These are phyloP conservation scores for Blastobotrys proliferans DNA, from an alignment of 1,139 yeast genomes.

Conservation along the genomic window DNA sequence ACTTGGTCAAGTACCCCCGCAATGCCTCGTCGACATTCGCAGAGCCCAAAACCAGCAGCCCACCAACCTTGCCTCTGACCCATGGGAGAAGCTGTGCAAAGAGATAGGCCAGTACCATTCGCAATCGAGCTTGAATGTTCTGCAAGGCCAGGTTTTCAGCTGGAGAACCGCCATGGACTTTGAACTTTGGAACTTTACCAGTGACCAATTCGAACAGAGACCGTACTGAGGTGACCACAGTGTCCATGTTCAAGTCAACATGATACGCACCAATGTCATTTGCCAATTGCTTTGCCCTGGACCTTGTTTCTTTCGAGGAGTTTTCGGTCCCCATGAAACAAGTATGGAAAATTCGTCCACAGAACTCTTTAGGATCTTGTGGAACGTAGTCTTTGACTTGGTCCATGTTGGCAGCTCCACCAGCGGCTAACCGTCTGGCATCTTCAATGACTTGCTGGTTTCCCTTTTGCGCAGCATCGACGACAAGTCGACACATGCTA, in stretches of 20 bases:
- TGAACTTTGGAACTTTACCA: slow-evolving; percentile 81
- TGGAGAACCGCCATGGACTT: slow-evolving; percentile 87
- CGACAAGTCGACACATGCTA: slow-evolving; percentile 88
- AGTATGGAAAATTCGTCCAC: slow-evolving; percentile 74
- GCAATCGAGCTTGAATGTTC: slow-evolving; percentile 88
- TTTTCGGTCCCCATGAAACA: slow-evolving; percentile 95
- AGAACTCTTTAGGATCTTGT: slow-evolving; percentile 66
- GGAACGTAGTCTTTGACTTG: slow-evolving; percentile 67
- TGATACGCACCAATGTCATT: slow-evolving; percentile 81
- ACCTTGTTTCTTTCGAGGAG: slow-evolving; percentile 81
- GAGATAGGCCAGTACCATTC: slow-evolving; percentile 91
- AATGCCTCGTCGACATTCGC: slow-evolving; percentile 98
- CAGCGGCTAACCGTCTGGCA: slow-evolving; percentile 61
- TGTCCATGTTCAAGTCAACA: slow-evolving; percentile 86
- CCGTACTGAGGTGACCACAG: slow-evolving; percentile 69
- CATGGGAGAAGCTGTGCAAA: slow-evolving; percentile 95
- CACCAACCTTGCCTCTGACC: slow-evolving; percentile 75
- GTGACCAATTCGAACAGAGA: slow-evolving; percentile 81
- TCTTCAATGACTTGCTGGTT: slow-evolving; percentile 72
- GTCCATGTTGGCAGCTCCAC: slow-evolving; percentile 38
- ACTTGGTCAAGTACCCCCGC: slow-evolving; percentile 92
- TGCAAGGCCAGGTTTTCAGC: slow-evolving; percentile 91
- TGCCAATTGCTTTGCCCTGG: slow-evolving; percentile 78
- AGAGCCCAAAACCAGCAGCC: slow-evolving; percentile 84
- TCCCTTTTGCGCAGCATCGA: slow-evolving; percentile 53